Conservation (phyloP, 2,329 filamentous ascomycete species). For the Talaromyces verruculosus region DNA sequence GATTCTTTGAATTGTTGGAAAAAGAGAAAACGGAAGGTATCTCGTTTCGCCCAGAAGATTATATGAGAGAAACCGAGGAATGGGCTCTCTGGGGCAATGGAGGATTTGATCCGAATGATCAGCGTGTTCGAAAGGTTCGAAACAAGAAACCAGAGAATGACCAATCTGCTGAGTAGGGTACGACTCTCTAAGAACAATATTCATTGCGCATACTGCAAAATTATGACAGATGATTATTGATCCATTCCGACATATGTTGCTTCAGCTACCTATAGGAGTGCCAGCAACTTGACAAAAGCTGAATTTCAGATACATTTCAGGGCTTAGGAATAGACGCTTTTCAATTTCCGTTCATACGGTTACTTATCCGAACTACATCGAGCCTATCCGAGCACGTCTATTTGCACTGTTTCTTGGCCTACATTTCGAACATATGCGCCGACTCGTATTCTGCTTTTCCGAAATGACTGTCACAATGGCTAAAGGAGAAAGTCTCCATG, state of each 20-base stretch:
- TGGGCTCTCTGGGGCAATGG: slow-evolving; percentile 96
- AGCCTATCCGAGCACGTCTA: not conserved
- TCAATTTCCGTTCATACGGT: not conserved
- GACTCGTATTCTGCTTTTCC: not conserved
- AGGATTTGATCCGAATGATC: slow-evolving; percentile 88
- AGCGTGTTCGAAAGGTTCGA: slow-evolving; percentile 69
- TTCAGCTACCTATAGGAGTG: not conserved
- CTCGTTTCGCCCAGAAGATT: slow-evolving; percentile 83
- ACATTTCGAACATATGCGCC: not conserved
- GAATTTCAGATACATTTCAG: not conserved
- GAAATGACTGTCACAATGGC: too few relatives aligned
- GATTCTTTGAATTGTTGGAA: slow-evolving; percentile 83
- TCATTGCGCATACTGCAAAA: not conserved
- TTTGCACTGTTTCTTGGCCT: not conserved
- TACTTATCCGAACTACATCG: not conserved
- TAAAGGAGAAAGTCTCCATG: not conserved
- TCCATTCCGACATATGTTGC: not conserved
- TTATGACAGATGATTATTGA: not conserved
- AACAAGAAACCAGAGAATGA: slow-evolving; percentile 63
- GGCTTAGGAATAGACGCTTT: not conserved
- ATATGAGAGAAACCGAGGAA: slow-evolving; percentile 84
- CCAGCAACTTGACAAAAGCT: not conserved
- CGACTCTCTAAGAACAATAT: not conserved
- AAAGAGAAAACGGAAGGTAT: slow-evolving; percentile 55
- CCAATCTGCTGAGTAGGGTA: not conserved